Evolutionary conservation across 192 early-diverging fungal genomes (phyloP).

Genomic region (Geosiphon pyriformis): DNA sequence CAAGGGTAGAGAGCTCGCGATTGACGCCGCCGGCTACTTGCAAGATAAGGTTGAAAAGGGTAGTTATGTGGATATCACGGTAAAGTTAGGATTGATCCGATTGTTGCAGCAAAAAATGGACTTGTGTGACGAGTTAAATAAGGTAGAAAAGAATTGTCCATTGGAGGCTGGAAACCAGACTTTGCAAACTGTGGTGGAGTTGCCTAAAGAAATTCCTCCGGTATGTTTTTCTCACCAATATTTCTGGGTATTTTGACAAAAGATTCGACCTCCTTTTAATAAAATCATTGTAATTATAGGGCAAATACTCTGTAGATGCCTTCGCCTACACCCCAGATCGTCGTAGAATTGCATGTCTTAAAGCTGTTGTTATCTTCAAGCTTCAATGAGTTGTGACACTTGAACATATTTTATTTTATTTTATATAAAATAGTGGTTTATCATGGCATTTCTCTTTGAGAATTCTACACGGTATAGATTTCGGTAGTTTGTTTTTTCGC

Average conservation of each 20-base stretch:
- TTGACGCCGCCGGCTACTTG: conserved; percentile 43
- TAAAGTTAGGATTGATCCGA: conserved; percentile 45
- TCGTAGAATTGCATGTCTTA: conserved; percentile 41
- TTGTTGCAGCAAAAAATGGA: conserved; percentile 42
- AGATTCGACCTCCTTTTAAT: not conserved
- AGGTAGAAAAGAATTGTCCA: conserved; percentile 49
- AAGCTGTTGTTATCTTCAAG: conserved; percentile 35
- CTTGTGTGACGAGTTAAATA: conserved; percentile 44
- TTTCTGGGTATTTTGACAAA: not conserved
- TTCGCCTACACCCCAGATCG: conserved; percentile 34
- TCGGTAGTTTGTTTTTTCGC: too few species aligned
- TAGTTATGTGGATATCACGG: conserved; percentile 36
- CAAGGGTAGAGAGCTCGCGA: conserved; percentile 37
- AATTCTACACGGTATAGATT: too few species aligned
- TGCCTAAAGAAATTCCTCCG: conserved; percentile 55
- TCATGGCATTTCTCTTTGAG: too few species aligned
- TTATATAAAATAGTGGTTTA: too few species aligned
- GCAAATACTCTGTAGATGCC: conserved; percentile 47
- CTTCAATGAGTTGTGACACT: conserved; percentile 8
- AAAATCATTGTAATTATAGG: conserved; percentile 32
- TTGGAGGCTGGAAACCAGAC: conserved; percentile 36
- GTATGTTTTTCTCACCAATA: conserved; percentile 27
- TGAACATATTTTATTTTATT: too few species aligned
- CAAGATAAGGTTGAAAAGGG: conserved; percentile 37
- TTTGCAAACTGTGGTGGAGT: conserved; percentile 37